Percentiles rank a stretch among this genome's conserved stretches.
These are phyloP conservation scores for Sanghuangporus weigelae DNA, from an alignment of 1,284 basidiomycete species.

Conservation along the genomic window DNA sequence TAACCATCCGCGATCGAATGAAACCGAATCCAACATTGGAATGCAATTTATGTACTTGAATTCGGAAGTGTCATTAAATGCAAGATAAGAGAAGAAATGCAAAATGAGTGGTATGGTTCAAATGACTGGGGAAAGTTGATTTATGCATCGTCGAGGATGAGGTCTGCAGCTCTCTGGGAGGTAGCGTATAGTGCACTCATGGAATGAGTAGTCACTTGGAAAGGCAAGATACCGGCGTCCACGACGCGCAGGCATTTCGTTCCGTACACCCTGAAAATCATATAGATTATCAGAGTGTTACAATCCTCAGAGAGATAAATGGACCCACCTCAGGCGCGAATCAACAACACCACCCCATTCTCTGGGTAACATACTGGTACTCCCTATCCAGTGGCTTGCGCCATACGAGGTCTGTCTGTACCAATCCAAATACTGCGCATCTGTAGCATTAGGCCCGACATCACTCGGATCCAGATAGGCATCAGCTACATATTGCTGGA, in stretches of 20 bases:
- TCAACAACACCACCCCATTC: slow-evolving; percentile 46
- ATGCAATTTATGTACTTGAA: no score
- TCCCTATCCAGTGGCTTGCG: slow-evolving; percentile 27
- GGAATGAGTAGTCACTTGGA: slow-evolving; percentile 29
- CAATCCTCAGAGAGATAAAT: not conserved
- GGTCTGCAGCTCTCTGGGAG: slow-evolving; percentile 24
- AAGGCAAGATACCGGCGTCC: slow-evolving; percentile 25
- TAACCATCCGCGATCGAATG: no score
- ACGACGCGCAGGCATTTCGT: slow-evolving; percentile 28
- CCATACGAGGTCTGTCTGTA: slow-evolving; percentile 17
- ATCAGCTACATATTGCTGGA: slow-evolving; percentile 18
- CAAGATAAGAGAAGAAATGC: no score
- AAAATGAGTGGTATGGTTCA: no score
- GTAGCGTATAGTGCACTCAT: slow-evolving; percentile 30
- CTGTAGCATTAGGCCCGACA: slow-evolving; percentile 18
- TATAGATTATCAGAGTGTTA: not conserved
- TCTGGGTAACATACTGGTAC: slow-evolving; percentile 43
- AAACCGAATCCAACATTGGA: no score
- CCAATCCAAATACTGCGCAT: slow-evolving; percentile 21
- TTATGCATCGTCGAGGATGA: slow-evolving; percentile 16
- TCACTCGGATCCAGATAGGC: slow-evolving; percentile 12
- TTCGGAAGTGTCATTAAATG: no score
- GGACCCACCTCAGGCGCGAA: slow-evolving; percentile 29
- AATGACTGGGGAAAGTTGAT: not conserved
- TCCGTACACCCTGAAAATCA: slow-evolving; percentile 30